Conservation (phyloP, 2,329 filamentous ascomycete species). For the Aspergillus oerlinghausenensis region DNA sequence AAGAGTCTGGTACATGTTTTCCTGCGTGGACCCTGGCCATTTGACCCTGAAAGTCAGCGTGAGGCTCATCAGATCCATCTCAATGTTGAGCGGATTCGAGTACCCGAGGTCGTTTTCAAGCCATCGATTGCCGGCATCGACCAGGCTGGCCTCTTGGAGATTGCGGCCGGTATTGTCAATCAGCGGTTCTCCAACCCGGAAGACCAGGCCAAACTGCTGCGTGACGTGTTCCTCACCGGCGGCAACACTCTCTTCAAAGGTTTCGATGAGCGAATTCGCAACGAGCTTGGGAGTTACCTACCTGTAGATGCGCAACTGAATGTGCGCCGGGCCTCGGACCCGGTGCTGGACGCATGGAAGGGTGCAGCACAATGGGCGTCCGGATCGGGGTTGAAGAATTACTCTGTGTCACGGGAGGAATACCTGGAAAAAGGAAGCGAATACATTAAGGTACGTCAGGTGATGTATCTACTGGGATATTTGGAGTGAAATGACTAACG, state of each 20-base stretch:
- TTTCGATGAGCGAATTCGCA: slow-evolving; percentile 75
- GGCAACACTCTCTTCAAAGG: slow-evolving; percentile 81
- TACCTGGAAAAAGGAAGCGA: slow-evolving; percentile 89
- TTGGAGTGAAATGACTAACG: slow-evolving; percentile 7
- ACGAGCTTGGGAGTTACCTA: slow-evolving; percentile 68
- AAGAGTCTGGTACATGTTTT: slow-evolving; percentile 89
- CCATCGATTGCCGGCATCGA: slow-evolving; percentile 87
- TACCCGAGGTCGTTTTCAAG: slow-evolving; percentile 90
- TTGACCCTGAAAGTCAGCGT: slow-evolving; percentile 71
- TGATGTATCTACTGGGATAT: neutral
- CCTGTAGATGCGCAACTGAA: slow-evolving; percentile 63
- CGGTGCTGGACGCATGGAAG: slow-evolving; percentile 84
- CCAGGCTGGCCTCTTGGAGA: slow-evolving; percentile 89
- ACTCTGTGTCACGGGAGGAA: slow-evolving; percentile 72
- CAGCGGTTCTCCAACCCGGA: slow-evolving; percentile 62
- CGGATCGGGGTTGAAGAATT: slow-evolving; percentile 53
- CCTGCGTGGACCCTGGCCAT: slow-evolving; percentile 79
- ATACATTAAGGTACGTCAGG: slow-evolving; percentile 69
- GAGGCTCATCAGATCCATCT: slow-evolving; percentile 87
- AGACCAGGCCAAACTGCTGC: slow-evolving; percentile 66
- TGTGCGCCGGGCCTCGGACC: slow-evolving; percentile 70
- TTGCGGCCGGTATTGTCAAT: slow-evolving; percentile 81
- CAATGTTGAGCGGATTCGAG: slow-evolving; percentile 92
- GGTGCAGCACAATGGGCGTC: slow-evolving; percentile 82
- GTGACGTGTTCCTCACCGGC: slow-evolving; percentile 90